Evolutionary conservation across 2,329 filamentous ascomycete species (phyloP), one percentile per base, ranked within the genome.

Genomic region (Fusarium udum): DNA sequence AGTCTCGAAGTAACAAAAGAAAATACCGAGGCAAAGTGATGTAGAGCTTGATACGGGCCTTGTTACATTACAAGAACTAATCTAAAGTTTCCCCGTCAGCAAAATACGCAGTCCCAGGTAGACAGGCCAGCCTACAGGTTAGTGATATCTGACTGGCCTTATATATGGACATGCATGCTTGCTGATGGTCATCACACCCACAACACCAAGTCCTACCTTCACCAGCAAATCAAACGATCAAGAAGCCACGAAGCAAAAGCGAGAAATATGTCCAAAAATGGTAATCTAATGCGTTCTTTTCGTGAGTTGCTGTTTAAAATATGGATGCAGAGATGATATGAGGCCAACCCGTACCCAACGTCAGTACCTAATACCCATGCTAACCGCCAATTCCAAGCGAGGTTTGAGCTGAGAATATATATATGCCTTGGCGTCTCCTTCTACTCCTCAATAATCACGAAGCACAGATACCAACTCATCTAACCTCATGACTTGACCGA

Each of bases 401-500:
- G 36, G 22, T 46, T 34, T 20, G 55, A 51, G 49, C 37, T 39
- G 58, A 71, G 39, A 59, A 53, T 28, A 53, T 24, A 52, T 36
- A 52, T 37, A 45, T 26, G 26, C 18, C 18, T 26, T 22, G 34
- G 24, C 18, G 12, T 60, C 40, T 24, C 31, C n/a, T 55, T 42
- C 46, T 55, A 46, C 32, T 39, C 34, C 48, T 68, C 53, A 94
- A 77, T 89, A 95, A 80, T 99, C 96, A 71, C 93, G 88, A 75
- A 98, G 87, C 18, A 96, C 88, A 32, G 92, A 92, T 52, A 98
- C 91, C 74, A 97, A 86, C 59, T 96, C 92, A 83, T 99, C 96
- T 74, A 97, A 86, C 69, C 94, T 88, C 80, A 89, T 89, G 16
- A 98, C 86, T 82, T 98, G 94, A 4, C 91, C 90, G 40, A 97